Conservation (phyloP, 108 stramenopile species). For the Cyclostephanos invisitatus region DNA sequence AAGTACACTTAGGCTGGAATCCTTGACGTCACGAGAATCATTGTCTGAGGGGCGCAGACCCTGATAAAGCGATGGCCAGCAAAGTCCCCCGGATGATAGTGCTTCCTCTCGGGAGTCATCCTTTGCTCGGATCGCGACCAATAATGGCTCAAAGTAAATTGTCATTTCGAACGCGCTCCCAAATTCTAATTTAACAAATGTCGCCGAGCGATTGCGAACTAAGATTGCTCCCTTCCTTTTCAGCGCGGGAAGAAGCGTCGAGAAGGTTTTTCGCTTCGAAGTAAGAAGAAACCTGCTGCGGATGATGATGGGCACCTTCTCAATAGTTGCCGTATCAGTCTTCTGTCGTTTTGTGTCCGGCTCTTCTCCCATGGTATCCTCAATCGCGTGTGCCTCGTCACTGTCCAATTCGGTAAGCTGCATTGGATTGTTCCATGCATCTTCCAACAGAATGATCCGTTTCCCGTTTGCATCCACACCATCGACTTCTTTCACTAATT, state of each 20-base stretch:
- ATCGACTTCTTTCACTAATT: conserved; percentile 31
- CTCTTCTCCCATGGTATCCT: conserved; percentile 10
- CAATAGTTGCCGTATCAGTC: neutral
- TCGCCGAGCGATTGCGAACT: conserved; percentile 38
- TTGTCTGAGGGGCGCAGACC: conserved; percentile 19
- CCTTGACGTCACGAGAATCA: conserved; percentile 3
- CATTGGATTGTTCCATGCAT: conserved; percentile 78
- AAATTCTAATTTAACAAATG: conserved; percentile 67
- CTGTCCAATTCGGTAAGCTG: conserved; percentile 31
- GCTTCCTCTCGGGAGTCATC: neutral
- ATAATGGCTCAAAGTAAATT: conserved; percentile 71
- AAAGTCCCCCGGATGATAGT: conserved; percentile 15
- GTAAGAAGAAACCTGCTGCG: conserved; percentile 59
- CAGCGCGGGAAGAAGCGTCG: conserved; percentile 65
- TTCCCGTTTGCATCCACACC: conserved; percentile 20
- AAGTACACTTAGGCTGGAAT: conserved; percentile 23
- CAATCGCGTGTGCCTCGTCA: conserved; percentile 15
- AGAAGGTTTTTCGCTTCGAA: conserved; percentile 54
- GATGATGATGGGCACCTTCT: conserved; percentile 31
- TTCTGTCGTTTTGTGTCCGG: conserved; percentile 39
- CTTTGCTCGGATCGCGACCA: conserved; percentile 68
- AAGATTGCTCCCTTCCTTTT: conserved; percentile 63
- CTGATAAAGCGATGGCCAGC: conserved; percentile 39
- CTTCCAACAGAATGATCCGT: conserved; percentile 57
- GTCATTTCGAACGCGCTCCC: conserved; percentile 78